Base-by-base conservation (phyloP, 2,329 filamentous ascomycete species). In the Tolypocladium sp. region DNA sequence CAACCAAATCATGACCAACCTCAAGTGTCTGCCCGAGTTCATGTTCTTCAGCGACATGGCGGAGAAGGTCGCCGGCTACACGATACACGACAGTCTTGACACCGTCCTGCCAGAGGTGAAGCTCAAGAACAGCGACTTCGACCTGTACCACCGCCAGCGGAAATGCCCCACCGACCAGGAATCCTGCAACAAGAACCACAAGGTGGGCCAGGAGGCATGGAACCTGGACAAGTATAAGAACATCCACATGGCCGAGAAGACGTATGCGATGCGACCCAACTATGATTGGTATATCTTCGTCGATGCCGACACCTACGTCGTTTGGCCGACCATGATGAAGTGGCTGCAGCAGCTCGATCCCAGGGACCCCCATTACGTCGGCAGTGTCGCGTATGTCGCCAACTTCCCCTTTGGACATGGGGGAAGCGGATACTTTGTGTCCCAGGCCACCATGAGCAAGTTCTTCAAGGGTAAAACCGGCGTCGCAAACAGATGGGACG, bases 141-240 rank as follows among this genome's bases (percentile, higher is more conserved):
- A 80, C 51, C 68, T 80, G 13, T 81, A 80, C 62, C 70, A 69
- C 15, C 72, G 71, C 30, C 78, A 80, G 65, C 66, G 78, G 55
- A 68, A 74, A 51, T 82, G 80, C 61, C 70, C 73, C 33, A 67
- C 75, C 56, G 74, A 77, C 41, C 76, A 78, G 53, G 75, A 77
- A 51, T 76, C 74, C 57, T 78, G 80, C 63, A 74, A 74, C 60
- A 72, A 69, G 67, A 40, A 61, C 59, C 59, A 63, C 57, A 58
- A 68, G 55, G 59, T 59, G 8, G 62, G 60, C 58, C 59, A 65
- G 61, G 70, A 76, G 27, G 76, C 74, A 1, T 85, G 82, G 83
- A 74, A 72, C 22, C 68, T 86, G 44, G 83, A 86, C 72, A 85
- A 84, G 71, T 86, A 83, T 73, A 86, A 86, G 70, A 84, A 83